phyloP scores from a whole-genome alignment of 495 filamentous ascomycete genomes.

The Geopyxis carbonaria region DNA sequence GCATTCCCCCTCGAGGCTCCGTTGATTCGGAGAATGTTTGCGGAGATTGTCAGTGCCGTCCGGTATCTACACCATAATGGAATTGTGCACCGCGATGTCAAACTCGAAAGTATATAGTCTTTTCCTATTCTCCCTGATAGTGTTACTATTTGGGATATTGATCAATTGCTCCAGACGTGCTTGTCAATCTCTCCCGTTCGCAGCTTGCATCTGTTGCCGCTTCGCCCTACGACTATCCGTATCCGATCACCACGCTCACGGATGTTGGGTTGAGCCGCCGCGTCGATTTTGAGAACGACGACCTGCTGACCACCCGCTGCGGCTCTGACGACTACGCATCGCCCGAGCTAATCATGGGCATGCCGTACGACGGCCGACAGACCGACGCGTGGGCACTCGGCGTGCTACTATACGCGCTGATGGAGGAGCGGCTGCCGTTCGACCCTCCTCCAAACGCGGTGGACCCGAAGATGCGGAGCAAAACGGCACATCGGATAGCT shows the following conservation, averaged over 20 bases:
- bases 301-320: constrained; percentile 72
- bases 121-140: constrained; percentile 13
- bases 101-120: constrained; percentile 63
- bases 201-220: constrained; percentile 32
- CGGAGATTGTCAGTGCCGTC: constrained; percentile 72
- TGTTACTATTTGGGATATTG: constrained; percentile 8
- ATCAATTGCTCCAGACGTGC: constrained; percentile 49
- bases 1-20: constrained; percentile 44
- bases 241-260: constrained; percentile 71
- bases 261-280: constrained; percentile 82
- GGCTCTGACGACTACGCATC: constrained; percentile 95
- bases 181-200: constrained; percentile 58
- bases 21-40: constrained; percentile 70
- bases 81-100: constrained; percentile 94
- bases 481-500: constrained; percentile 84
- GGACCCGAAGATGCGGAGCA: constrained; percentile 52
- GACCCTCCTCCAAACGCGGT: constrained; percentile 61
- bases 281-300: constrained; percentile 43
- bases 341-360: constrained; percentile 87
- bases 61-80: constrained; percentile 65
- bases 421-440: constrained; percentile 83
- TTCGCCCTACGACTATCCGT: constrained; percentile 40
- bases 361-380: constrained; percentile 80
- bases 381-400: constrained; percentile 93
- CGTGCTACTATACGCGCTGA: constrained; percentile 79